Evolutionary conservation across 331 rosid species (phyloP).

Genomic region (Quercus tomentella): DNA sequence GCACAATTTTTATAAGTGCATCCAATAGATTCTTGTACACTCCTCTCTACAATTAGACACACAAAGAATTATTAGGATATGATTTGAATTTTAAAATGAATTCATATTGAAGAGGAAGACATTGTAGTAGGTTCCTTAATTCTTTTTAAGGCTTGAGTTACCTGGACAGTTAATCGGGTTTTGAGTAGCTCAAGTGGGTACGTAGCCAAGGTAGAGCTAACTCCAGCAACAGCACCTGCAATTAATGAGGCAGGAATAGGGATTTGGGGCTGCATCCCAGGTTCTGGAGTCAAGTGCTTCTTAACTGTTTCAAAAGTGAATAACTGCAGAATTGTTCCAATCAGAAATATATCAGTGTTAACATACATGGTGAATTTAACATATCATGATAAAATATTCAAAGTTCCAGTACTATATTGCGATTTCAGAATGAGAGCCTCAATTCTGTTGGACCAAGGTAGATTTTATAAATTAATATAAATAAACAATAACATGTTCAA

Average conservation of each 20-base stretch:
- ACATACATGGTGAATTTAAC: background rate
- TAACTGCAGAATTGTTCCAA: constrained; percentile 46
- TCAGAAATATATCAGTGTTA: background rate
- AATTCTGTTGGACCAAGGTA: background rate
- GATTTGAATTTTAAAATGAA: background rate
- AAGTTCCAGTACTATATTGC: too few species aligned
- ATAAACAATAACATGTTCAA: background rate
- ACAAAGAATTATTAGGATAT: background rate
- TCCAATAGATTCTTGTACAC: constrained; percentile 52
- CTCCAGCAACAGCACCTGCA: constrained; percentile 79
- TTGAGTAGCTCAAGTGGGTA: constrained; percentile 85
- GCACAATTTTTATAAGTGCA: constrained; percentile 45
- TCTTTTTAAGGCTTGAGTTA: constrained; percentile 2
- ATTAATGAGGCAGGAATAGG: constrained; percentile 61
- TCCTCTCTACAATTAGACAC: constrained; percentile 54
- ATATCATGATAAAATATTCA: background rate
- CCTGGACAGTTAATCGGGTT: constrained; percentile 80
- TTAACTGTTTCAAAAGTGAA: constrained; percentile 68
- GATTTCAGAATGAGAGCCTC: too few species aligned
- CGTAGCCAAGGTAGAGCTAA: constrained; percentile 71
- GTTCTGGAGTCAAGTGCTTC: constrained; percentile 46
- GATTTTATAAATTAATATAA: background rate
- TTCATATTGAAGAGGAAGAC: background rate
- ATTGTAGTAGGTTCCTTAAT: background rate
- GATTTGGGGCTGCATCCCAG: constrained; percentile 42